Conservation (phyloP, 345 rosid genomes). For the Lumnitzera littorea region DNA sequence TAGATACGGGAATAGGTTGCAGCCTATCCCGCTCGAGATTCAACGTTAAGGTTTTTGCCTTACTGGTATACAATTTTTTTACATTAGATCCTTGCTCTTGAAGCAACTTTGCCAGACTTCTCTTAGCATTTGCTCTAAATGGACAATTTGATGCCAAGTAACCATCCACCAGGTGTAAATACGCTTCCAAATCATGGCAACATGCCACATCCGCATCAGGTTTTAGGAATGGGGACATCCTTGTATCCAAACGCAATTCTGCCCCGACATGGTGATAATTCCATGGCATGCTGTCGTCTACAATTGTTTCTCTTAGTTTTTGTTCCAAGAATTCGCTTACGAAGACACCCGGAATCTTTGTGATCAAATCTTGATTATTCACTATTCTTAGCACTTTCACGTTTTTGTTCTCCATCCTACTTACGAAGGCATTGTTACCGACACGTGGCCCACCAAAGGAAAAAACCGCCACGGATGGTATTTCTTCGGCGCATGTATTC, state of each 20-base stretch:
- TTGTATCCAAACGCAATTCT: conserved; percentile 50
- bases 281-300: conserved; percentile 6
- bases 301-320: conserved; percentile 20
- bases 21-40: conserved; percentile 32
- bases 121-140: conserved; percentile 80
- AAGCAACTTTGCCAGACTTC: conserved; percentile 66
- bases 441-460: conserved; percentile 93
- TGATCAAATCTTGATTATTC: conserved; percentile 72
- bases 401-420: conserved; percentile 29
- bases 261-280: conserved; percentile 59
- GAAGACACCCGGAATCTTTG: conserved; percentile 67
- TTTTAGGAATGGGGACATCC: conserved; percentile 65
- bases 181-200: conserved; percentile 83
- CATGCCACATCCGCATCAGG: conserved; percentile 64
- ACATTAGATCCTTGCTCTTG: conserved; percentile 76
- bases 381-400: conserved; percentile 72
- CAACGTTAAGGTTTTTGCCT: conserved; percentile 46
- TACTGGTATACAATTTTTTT: conserved; percentile 70
- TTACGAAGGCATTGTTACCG: conserved; percentile 54
- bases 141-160: conserved; percentile 68
- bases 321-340: conserved; percentile 22
- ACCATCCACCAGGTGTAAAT: conserved; percentile 81
- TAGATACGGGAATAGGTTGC: conserved; percentile 14
- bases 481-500: conserved; percentile 24
- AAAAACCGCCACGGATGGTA: conserved; percentile 61